Conservation (phyloP, 2,329 filamentous ascomycete species). For the Leptographium wingfieldii region DNA sequence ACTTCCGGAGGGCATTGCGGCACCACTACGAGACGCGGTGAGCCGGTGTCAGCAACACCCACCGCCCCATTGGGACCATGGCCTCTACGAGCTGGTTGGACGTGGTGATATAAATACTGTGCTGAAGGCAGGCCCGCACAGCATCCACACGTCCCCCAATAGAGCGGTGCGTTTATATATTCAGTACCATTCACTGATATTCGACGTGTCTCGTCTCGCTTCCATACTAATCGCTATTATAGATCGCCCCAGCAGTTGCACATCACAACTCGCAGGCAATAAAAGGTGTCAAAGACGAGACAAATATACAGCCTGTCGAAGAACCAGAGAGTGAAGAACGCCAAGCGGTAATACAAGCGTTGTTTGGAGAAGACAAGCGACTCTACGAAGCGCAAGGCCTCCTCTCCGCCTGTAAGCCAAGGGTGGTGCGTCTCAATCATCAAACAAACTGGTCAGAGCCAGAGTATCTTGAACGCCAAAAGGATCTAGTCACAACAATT, state of each 20-base stretch:
- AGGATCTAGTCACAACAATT: slow-evolving; percentile 74
- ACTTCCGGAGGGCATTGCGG: slow-evolving; percentile 71
- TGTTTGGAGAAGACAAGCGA: slow-evolving; percentile 85
- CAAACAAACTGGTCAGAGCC: slow-evolving; percentile 72
- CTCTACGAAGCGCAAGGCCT: slow-evolving; percentile 75
- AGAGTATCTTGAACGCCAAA: slow-evolving; percentile 82
- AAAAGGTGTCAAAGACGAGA: slow-evolving; percentile 52
- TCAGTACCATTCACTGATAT: background rate
- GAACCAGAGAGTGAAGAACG: slow-evolving; percentile 75
- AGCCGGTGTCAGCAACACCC: slow-evolving; percentile 74
- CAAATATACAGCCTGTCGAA: slow-evolving; percentile 50
- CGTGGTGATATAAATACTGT: slow-evolving; percentile 68
- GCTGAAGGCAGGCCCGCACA: slow-evolving; percentile 34
- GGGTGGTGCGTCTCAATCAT: slow-evolving; percentile 64
- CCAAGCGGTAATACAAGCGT: slow-evolving; percentile 66
- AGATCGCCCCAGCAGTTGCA: background rate
- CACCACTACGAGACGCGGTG: slow-evolving; percentile 72
- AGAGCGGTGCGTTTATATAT: background rate
- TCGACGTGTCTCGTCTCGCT: background rate
- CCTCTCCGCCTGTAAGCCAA: slow-evolving; percentile 72
- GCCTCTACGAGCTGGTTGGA: slow-evolving; percentile 62
- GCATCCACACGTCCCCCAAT: slow-evolving; percentile 11
- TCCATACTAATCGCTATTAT: background rate
- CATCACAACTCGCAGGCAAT: slow-evolving; percentile 21
- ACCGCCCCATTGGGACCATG: slow-evolving; percentile 60